Base-by-base conservation (phyloP, 371 early-diverging fungal species). In the Thermomucor indicae-seudaticae region DNA sequence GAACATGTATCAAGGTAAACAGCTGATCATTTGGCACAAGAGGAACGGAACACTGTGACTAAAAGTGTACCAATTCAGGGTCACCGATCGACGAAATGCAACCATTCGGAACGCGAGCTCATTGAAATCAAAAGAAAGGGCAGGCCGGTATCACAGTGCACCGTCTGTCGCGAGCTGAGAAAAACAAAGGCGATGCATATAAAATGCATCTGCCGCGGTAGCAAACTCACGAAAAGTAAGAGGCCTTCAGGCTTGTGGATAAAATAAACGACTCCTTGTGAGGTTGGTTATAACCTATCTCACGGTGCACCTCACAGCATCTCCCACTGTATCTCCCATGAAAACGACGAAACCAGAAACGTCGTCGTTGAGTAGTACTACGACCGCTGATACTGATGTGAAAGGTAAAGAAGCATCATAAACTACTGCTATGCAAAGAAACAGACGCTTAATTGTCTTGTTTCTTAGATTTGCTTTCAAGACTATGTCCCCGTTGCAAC, bases 111-210 rank as follows among this genome's bases (percentile, higher is more conserved):
- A 49, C 79, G 91, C 39, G 70, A 75, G 37, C 69, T 89, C 43
- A 62, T 81, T 47, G 83, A 80, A 56, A 83, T 91, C 17, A 73
- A 82, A 48, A 78, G 72, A 62, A 89, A 89, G 64, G 91, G 91
- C 22, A 76, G 91, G 20, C 91, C 91, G 2, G 72, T 84, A 8
- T 81, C 85, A 25, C 91, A 91, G 52, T 91, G 91, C 57, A 66
- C 67, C 28, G 70, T 70, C 46, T 91, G 91, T 60, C 71, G 86
- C 40, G 78, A 84, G 47, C 65, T 85, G 40, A 69, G 91, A 53
- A 84, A 80, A 58, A 81, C 81, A 4, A 81, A 83, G 47, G 86
- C 85, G 52, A 71, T 86, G 19, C 88, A 86, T 62, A 74, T 83
- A 12, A 85, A 86, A 58, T 91, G 91, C 49, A 72, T 72, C 20